Evolutionary conservation across 2,329 filamentous ascomycete species (phyloP), one percentile per base, ranked within the genome.

Genomic region (Colletotrichum spaethianum): DNA sequence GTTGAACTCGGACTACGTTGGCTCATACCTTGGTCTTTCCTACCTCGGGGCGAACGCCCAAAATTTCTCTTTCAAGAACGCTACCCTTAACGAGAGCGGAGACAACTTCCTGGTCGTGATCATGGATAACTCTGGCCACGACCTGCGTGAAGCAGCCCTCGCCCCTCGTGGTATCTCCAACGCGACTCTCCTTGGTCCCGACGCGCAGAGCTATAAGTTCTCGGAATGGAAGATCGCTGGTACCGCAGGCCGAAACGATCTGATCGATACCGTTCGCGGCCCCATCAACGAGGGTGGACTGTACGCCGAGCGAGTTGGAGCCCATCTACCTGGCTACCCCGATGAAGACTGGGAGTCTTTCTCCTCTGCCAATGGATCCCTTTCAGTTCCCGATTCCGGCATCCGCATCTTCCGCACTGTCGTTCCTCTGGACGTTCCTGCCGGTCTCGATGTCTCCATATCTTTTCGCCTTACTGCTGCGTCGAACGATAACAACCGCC

Each of bases 101-200:
- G 78, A 83, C 0, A 89, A 89, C 67, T 78, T 87, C 2, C 81
- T 91, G 7, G 83, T 90, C n/a, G 79, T 91, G 4, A 81, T 91
- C 31, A 87, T 90, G 78, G 88, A 92, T 75, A 86, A 91, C 79
- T 89, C 87, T 23, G 90, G 90, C 12, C 88, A 91, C 75, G 89
- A 90, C 61, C 83, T 89, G 33, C 86, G 85, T 0, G 82, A 82
- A 1, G 83, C 81, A 0, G 86, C 86, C 6, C 80, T 85, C 4
- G 83, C 86, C 20, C 83, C 86, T 11, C 80, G 88, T 53, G 88
- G 88, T 5, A 89, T 90, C 74, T 82, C 83, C 57, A 85, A 86
- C 38, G 88, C 87, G 0, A 87, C 84, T 1, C 84, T 90, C 1
- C 52, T 87, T n/a, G 83, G 83, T 0, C 75, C 80, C 3, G 73